Evolutionary conservation across 1,284 basidiomycete species (phyloP), one percentile per base, ranked within the genome.

Genomic region (Mycena citricolor): DNA sequence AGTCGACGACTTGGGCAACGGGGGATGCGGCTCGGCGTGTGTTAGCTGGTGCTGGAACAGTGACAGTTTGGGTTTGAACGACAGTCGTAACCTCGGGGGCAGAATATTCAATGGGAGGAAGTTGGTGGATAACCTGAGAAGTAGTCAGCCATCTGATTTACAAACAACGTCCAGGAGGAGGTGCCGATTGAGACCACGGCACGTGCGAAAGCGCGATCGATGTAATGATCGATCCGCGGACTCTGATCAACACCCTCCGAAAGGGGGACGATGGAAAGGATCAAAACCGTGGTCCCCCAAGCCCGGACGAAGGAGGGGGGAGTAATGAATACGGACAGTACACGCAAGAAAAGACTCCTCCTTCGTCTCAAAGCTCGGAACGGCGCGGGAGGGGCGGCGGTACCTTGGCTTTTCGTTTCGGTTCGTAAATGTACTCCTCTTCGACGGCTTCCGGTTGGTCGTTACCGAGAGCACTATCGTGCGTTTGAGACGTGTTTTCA

Each of bases 361-460:
- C 86, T 84, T 88, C 86, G 86, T 86, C 86, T 87, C 83, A 89
- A 76, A 88, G 82, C 83, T 87, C 85, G 70, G 84, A 83, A 76
- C 83, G 85, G 77, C 85, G 84, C 70, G 77, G 76, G 71, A 76
- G 66, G 67, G 82, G 80, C 69, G 82, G 77, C 66, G 83, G 76
- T 90, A 89, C 87, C 87, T 90, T 90, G 81, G 79, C 69, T 81
- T 83, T 88, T 68, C 83, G 81, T 70, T 81, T 84, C 32, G 80
- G 78, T 62, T 88, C 85, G 73, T 89, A 90, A 39, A 81, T 65
- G 64, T 82, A 79, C 61, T 90, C 87, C 63, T 90, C 87, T 59
- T 90, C 86, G 23, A 87, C 77, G 22, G 72, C 65, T 43, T 77
- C 71, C 43, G 78, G 72, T 20, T 73, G 72, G 44, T 86, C 84